Base-by-base conservation (phyloP, 2,329 filamentous ascomycete species). In the Ascomycota sp. region DNA sequence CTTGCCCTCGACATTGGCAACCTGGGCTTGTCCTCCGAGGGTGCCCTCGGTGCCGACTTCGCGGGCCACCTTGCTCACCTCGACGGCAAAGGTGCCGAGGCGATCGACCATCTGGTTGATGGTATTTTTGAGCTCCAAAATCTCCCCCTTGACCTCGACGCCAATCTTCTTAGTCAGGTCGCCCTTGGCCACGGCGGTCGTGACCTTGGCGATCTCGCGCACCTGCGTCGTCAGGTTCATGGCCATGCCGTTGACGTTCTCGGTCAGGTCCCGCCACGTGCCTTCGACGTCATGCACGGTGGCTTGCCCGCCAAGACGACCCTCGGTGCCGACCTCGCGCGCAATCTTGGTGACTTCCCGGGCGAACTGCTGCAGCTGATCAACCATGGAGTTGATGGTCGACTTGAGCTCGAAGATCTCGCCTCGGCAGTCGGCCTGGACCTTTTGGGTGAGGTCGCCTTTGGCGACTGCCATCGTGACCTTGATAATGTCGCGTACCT, bases 101-200 rank as follows among this genome's bases (percentile, higher is more conserved):
- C 92, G 83, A 52, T 95, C 86, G 49, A 95, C 89, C 86, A 95
- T 95, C 47, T 80, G 91, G 53, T 95, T 95, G 59, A 95, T 95
- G 7, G 86, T 98, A 45, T 85, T 82, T 57, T 98, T 98, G 37
- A 98, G 62, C 48, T 92, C 81, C 30, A 91, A 58, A 42, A 98
- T 95, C 57, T 98, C 89, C 45, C 86, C 86, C 51, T 83, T 74
- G 31, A 83, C 89, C 42, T 91, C 82, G 38, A 92, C 82, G 36
- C 82, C 78, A 47, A 98, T 94, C 61, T 94, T 95, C 57, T 89
- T 82, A 36, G 81, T 92, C 37, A 98, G 61, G 53, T 98, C 86
- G 46, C 86, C 86, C 51, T 78, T 80, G 30, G 86, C 86, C 36
- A 98, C 86, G 34, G 86, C 86, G 2, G 85, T 93, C 3, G 86